Evolutionary conservation across 192 early-diverging fungal genomes (phyloP), one percentile per base, ranked within the genome.

Genomic region (Rhizophagus prolifer): DNA sequence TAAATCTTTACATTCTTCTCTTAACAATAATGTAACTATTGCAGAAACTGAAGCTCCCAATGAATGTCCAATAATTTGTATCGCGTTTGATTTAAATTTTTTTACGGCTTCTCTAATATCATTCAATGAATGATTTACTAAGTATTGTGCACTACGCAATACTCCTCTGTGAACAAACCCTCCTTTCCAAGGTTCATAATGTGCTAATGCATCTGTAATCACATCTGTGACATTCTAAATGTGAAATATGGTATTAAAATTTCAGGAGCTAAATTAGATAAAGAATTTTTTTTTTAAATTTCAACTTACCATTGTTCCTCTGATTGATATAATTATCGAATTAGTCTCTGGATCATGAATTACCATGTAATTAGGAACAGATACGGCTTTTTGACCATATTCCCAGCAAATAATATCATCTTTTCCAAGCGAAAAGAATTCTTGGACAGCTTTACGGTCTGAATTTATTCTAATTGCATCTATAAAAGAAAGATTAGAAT

Each of bases 381-480:
- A 77, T 3, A 81, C 83, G 3, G 80, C 76, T 2, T 78, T 69
- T 60, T 81, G 79, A 46, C 80, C 83, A 50, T 81, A 84, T 28
- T 84, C 80, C 83, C 83, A 84, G 3, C 79, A 74, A 31, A 84
- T 81, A 72, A 84, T 81, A 38, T 84, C 83, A 30, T 79, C 78
- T 54, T 84, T 84, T 21, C 80, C 79, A 14, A 84, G 79, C 61
- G 75, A 78, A 70, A 84, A 84, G 54, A 81, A 84, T 54, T 84
- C 80, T 67, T 68, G 68, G 0, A 84, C 80, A 50, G 78, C 79
- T 69, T 84, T 84, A 16, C 77, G 78, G 31, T 84, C 80, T 16
- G 83, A 84, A 64, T 80, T 78, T 23, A 84, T 77, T 13, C 83
- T 76, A 16, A 84, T 74, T 78, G 81, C 81, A 61, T 84, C 82